Conservation (phyloP, 2,329 filamentous ascomycete species). For the Lizonia empirigonia region DNA sequence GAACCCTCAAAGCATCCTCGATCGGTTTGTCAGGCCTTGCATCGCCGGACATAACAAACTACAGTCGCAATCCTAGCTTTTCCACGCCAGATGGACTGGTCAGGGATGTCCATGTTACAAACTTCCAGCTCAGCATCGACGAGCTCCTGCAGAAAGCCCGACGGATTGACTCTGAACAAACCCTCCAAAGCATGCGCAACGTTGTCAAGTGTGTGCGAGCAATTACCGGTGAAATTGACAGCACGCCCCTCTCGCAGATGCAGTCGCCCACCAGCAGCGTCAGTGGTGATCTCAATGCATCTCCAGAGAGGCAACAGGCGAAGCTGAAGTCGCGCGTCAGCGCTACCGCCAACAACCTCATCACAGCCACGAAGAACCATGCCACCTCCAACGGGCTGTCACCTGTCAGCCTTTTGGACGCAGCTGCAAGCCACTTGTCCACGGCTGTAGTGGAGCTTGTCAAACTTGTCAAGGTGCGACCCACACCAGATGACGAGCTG, state of each 20-base stretch:
- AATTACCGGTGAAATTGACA: conserved; percentile 78
- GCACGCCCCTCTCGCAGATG: conserved; percentile 55
- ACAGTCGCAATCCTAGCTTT: conserved; percentile 70
- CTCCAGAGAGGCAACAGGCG: conserved; percentile 59
- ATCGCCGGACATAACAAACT: conserved; percentile 66
- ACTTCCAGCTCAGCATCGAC: conserved; percentile 93
- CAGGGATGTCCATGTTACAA: conserved; percentile 90
- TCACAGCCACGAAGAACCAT: conserved; percentile 93
- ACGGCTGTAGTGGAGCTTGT: conserved; percentile 85
- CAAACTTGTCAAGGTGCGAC: conserved; percentile 79
- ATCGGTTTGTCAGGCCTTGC: conserved; percentile 70
- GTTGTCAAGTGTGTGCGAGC: conserved; percentile 82
- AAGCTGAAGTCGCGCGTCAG: conserved; percentile 83
- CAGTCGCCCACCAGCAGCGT: conserved; percentile 46
- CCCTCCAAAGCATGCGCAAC: conserved; percentile 84
- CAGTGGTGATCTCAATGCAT: conserved; percentile 38
- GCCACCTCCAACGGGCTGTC: conserved; percentile 80
- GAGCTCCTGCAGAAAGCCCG: conserved; percentile 82
- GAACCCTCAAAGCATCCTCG: conserved; percentile 79
- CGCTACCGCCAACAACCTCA: conserved; percentile 93
- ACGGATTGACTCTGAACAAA: conserved; percentile 71
- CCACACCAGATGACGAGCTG: conserved; percentile 75
- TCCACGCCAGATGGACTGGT: conserved; percentile 76
- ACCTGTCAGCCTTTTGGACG: conserved; percentile 91
- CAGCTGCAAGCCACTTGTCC: conserved; percentile 87